phyloP scores from a whole-genome alignment of 2,329 filamentous ascomycete species.

The Alternaria consortialis region DNA sequence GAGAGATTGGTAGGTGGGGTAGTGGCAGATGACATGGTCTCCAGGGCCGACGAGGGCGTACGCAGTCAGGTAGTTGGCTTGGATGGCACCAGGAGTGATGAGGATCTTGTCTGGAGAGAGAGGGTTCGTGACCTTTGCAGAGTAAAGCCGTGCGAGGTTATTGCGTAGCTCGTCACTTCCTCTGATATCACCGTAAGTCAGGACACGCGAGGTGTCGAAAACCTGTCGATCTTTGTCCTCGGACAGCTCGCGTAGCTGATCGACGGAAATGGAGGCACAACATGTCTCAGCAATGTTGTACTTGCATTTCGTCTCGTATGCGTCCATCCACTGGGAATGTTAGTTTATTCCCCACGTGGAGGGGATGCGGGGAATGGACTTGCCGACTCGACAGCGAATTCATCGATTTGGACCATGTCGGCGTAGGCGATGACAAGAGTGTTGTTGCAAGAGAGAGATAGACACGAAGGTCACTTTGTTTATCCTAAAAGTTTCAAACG shows the following conservation, averaged over 20 bases:
- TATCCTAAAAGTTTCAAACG: not conserved
- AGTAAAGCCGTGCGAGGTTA: conserved; percentile 72
- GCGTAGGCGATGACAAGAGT: not conserved
- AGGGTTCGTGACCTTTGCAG: conserved; percentile 60
- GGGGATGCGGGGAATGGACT: conserved; percentile 38
- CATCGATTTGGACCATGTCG: conserved; percentile 66
- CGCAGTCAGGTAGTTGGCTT: conserved; percentile 82
- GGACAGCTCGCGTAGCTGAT: conserved; percentile 69
- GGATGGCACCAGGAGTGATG: conserved; percentile 81
- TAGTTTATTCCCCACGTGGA: conserved; percentile 16
- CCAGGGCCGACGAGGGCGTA: conserved; percentile 76
- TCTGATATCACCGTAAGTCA: conserved; percentile 78
- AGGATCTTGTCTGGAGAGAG: conserved; percentile 71
- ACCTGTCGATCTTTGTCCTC: conserved; percentile 62
- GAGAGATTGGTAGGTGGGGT: conserved; percentile 84
- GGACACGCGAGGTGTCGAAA: conserved; percentile 63
- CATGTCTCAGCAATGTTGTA: conserved; percentile 84
- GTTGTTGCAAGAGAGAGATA: not conserved
- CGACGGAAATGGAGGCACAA: conserved; percentile 75
- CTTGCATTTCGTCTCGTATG: conserved; percentile 61
- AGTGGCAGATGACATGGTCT: conserved; percentile 86
- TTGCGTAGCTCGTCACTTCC: conserved; percentile 71
- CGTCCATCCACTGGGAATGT: conserved; percentile 64
- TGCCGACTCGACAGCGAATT: conserved; percentile 77
- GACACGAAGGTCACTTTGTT: not conserved